Evolutionary conservation across 768 basidiomycete genomes (phyloP), one percentile per base, ranked within the genome.

Genomic region (Crepidotus variabilis): DNA sequence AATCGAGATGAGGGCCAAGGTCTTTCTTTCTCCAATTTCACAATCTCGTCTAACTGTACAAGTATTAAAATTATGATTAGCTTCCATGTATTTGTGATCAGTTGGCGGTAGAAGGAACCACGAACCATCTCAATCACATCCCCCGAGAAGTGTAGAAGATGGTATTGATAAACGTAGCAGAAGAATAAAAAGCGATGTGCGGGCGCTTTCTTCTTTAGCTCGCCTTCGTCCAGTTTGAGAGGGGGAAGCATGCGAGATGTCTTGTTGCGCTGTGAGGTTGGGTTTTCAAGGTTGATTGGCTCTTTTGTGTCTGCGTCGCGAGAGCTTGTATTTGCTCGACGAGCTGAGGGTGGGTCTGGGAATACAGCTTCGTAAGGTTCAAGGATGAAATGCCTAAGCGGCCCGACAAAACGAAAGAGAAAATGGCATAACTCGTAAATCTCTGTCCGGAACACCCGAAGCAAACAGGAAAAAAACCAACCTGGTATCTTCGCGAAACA

Each of bases 151-250:
- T 75, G 76, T 21, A 77, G 70, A 28, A 79, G 64, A 60, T 80
- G 80, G 60, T 79, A 81, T 55, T 92, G 87, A 65, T 88, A 90
- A 24, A 88, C 80, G 61, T 86, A 91, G 50, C 85, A 87, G 55
- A 88, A 74, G 61, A 92, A 92, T 7, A 92, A 72, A 64, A 85
- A 83, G 39, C 84, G 81, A 68, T 90, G 88, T 0, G 84, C 80
- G 0, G 82, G 83, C 11, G 76, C 69, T 58, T 68, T 65, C n/a
- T 69, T 69, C 2, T 59, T 62, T 0, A 60, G 61, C 13, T 60
- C 57, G 39, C 53, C 52, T 14, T 59, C 61, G 54, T 24, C 54
- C 58, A 14, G 58, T 51, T 47, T 61, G 32, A 79, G 39, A 5
- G 22, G 45, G 48, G 20, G 53, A 7, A 33, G 51, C 22, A 13